These are phyloP conservation scores for Psilocybe cubensis DNA, from an alignment of 768 basidiomycete species.

Conservation along the genomic window DNA sequence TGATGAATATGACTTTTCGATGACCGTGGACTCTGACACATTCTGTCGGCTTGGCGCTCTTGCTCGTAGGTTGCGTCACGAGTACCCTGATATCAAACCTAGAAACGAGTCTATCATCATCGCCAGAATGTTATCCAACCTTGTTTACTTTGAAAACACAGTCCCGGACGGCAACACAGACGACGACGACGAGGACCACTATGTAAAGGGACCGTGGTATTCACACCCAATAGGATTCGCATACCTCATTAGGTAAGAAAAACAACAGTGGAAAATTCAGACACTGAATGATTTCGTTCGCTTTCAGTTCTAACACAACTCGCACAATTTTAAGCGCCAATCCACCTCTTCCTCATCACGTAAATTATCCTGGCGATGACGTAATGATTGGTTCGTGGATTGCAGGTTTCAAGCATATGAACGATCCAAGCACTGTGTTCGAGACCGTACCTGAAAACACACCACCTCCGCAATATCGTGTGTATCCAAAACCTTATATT, in stretches of 20 bases:
- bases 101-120: neutral
- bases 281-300: neutral
- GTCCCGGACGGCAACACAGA: neutral
- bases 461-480: neutral
- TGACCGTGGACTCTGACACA: constrained; percentile 4
- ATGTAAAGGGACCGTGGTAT: neutral
- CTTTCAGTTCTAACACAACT: neutral
- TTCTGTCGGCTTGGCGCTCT: constrained; percentile 1
- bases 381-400: constrained; percentile 5
- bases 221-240: neutral
- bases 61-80: neutral
- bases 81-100: neutral
- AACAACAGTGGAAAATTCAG: no score
- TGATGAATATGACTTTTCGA: constrained; percentile 4
- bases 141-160: constrained; percentile 3
- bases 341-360: neutral
- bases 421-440: neutral
- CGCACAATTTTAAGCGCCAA: neutral
- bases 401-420: neutral
- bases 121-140: neutral
- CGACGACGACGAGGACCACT: neutral
- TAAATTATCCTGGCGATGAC: constrained; percentile 3
- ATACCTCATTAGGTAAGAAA: constrained; percentile 4
- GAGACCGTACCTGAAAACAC: neutral
- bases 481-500: neutral